These are phyloP conservation scores for Erigeron philadelphicus DNA, from an alignment of 140 eudicot genomes.

Conservation along the genomic window DNA sequence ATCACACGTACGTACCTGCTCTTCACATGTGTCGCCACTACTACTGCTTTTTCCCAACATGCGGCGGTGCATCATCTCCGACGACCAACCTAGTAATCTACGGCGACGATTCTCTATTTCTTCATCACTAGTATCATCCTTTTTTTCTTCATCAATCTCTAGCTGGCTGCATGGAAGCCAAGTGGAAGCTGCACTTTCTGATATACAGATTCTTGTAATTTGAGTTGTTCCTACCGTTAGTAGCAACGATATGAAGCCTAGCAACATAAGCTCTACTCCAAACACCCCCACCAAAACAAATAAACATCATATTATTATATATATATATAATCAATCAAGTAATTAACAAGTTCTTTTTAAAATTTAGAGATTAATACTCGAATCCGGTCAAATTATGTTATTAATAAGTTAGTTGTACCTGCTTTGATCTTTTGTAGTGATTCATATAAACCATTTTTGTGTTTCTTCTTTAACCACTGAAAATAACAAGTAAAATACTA, in stretches of 20 bases:
- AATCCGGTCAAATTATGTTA: neutral
- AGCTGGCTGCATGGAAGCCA: conserved; percentile 39
- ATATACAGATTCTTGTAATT: conserved; percentile 42
- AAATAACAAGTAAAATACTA: no score
- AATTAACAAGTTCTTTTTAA: neutral
- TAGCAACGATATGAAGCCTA: conserved; percentile 55
- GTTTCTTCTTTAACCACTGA: conserved; percentile 38
- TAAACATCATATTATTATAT: neutral
- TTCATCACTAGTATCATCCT: neutral
- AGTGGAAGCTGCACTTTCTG: conserved; percentile 31
- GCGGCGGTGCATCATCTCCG: conserved; percentile 23
- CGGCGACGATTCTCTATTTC: conserved; percentile 27
- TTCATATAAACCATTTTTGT: conserved; percentile 40
- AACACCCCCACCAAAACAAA: neutral
- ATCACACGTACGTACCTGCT: conserved; percentile 33
- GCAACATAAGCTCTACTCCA: conserved; percentile 44
- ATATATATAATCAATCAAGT: neutral
- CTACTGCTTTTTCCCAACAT: conserved; percentile 29
- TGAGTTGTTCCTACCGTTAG: conserved; percentile 43
- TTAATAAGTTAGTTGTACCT: conserved; percentile 23
- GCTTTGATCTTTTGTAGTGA: conserved; percentile 48
- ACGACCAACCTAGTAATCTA: conserved; percentile 32
- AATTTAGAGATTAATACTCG: neutral
- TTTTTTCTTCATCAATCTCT: neutral
- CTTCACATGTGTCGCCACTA: conserved; percentile 34